phyloP scores from a whole-genome alignment of 768 basidiomycete species.

The Multifurca ochricompacta region DNA sequence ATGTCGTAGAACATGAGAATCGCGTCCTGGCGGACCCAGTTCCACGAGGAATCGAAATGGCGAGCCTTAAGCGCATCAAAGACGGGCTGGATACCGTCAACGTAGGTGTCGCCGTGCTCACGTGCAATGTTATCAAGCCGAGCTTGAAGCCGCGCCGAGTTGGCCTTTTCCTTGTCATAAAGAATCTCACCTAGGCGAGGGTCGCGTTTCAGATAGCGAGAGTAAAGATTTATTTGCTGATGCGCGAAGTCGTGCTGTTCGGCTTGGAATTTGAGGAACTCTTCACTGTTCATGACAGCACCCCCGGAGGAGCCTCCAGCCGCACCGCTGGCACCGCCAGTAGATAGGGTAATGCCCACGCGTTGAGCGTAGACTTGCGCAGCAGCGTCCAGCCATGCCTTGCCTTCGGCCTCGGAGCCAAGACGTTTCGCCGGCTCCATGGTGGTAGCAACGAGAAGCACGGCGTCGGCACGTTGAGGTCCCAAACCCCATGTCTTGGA shows the following conservation, averaged over 20 bases:
- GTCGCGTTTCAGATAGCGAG: constrained; percentile 93
- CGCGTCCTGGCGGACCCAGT: constrained; percentile 98
- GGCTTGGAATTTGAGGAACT: constrained; percentile 92
- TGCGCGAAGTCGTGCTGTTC: constrained; percentile 89
- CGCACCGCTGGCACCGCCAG: constrained; percentile 54
- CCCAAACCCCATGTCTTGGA: constrained; percentile 96
- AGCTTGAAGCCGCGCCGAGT: constrained; percentile 61
- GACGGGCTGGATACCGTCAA: constrained; percentile 89
- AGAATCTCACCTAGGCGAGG: constrained; percentile 88
- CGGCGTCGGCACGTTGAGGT: constrained; percentile 78
- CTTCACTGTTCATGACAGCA: constrained; percentile 93
- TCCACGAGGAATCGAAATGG: constrained; percentile 98
- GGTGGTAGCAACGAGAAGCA: constrained; percentile 84
- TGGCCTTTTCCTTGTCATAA: constrained; percentile 80
- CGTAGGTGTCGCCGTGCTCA: constrained; percentile 91
- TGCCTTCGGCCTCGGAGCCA: constrained; percentile 84
- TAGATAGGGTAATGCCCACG: constrained; percentile 75
- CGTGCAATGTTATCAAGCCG: constrained; percentile 80
- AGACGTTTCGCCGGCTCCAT: constrained; percentile 93
- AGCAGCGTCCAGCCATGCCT: constrained; percentile 85
- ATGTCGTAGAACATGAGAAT: constrained; percentile 98
- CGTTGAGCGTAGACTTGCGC: constrained; percentile 83
- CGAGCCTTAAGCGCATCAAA: constrained; percentile 96
- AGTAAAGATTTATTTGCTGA: constrained; percentile 92
- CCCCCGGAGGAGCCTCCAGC: constrained; percentile 62